phyloP scores from a whole-genome alignment of 495 filamentous ascomycete genomes.

The Penicillium coprophilum region DNA sequence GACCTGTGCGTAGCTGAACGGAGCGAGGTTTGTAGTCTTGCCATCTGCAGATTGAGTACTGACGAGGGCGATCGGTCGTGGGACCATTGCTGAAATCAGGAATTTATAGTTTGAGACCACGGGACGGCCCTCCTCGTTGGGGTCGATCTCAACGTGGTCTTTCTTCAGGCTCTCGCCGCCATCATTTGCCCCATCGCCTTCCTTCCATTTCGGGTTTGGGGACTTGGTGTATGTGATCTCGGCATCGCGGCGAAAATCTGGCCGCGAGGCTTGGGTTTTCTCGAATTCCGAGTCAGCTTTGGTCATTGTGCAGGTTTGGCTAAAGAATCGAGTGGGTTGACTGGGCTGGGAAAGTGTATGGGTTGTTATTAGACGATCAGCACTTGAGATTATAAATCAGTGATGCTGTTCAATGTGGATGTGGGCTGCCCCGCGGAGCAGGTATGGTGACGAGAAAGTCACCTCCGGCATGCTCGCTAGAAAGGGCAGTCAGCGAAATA shows the following conservation, averaged over 20 bases:
- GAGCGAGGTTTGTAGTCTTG: slow-evolving; percentile 71
- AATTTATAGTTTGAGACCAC: slow-evolving; percentile 84
- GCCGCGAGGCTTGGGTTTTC: slow-evolving; percentile 68
- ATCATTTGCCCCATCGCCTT: slow-evolving; percentile 74
- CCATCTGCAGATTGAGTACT: slow-evolving; percentile 61
- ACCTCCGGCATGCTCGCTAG: background rate
- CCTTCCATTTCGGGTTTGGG: slow-evolving; percentile 70
- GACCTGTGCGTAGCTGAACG: slow-evolving; percentile 81
- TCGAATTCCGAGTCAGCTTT: slow-evolving; percentile 67
- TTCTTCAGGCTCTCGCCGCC: slow-evolving; percentile 53
- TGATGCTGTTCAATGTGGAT: background rate
- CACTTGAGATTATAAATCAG: slow-evolving; percentile 14
- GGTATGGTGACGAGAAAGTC: background rate
- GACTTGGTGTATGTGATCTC: slow-evolving; percentile 67
- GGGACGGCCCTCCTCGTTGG: slow-evolving; percentile 68
- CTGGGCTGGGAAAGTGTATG: background rate
- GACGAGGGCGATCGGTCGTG: slow-evolving; percentile 70
- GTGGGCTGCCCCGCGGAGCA: slow-evolving; percentile 1
- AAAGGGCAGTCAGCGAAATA: background rate
- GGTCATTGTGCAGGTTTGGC: slow-evolving; percentile 28
- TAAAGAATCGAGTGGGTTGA: slow-evolving; percentile 17
- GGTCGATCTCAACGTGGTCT: slow-evolving; percentile 78
- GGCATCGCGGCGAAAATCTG: slow-evolving; percentile 56
- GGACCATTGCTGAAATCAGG: slow-evolving; percentile 81
- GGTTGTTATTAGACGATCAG: slow-evolving; percentile 1